phyloP scores from a whole-genome alignment of 2,329 filamentous ascomycete species.

The Monilinia laxa region DNA sequence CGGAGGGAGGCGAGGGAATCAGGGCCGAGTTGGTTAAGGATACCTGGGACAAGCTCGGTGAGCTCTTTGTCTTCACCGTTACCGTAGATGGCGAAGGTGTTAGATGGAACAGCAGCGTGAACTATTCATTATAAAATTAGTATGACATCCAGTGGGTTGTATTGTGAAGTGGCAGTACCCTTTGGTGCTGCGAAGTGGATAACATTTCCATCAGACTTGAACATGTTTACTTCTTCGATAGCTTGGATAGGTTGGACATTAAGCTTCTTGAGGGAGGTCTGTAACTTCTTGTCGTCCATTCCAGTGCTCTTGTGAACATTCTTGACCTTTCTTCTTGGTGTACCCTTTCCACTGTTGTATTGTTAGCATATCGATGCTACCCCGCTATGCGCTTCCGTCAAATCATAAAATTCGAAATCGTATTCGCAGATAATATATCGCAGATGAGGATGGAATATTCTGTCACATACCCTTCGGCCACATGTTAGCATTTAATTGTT shows the following conservation, averaged over 20 bases:
- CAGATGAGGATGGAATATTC: conserved; percentile 14
- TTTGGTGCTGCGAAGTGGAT: conserved; percentile 98
- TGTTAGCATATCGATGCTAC: conserved; percentile 34
- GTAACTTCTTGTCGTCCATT: conserved; percentile 99
- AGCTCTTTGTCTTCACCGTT: conserved; percentile 99
- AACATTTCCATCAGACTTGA: conserved; percentile 99
- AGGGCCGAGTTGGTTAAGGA: conserved; percentile 98
- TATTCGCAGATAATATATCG: neutral
- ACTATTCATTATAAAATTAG: conserved; percentile 54
- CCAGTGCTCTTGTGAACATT: conserved; percentile 90
- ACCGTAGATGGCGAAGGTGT: conserved; percentile 99
- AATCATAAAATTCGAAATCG: conserved; percentile 1
- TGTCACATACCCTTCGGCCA: conserved; percentile 19
- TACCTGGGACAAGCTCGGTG: conserved; percentile 97
- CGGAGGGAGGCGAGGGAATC: conserved; percentile 96
- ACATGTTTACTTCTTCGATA: conserved; percentile 99
- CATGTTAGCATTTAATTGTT: conserved; percentile 17
- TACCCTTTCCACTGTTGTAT: conserved; percentile 79
- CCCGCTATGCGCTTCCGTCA: conserved; percentile 20
- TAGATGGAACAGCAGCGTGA: conserved; percentile 93
- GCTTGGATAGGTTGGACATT: conserved; percentile 99
- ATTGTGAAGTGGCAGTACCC: conserved; percentile 54
- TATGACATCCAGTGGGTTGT: neutral
- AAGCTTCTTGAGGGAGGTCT: conserved; percentile 96
- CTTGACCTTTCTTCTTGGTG: conserved; percentile 97